Percentiles rank a stretch among this genome's conserved stretches.
Conservation (phyloP, 805 yeast species). For the Saturnispora ahearnii region DNA sequence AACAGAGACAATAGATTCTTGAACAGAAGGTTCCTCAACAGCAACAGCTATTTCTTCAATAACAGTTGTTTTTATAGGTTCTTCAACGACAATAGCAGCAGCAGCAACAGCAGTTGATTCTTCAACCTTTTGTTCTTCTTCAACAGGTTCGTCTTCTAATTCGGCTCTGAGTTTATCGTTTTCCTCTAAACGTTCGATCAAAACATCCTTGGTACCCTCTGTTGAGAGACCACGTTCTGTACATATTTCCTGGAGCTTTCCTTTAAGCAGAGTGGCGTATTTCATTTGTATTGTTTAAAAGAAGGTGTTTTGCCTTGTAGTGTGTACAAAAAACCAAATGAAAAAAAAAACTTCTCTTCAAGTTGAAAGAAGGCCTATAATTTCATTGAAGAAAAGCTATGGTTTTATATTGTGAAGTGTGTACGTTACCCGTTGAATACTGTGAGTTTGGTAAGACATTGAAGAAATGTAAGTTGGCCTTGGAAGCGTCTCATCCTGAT, state of each 20-base stretch:
- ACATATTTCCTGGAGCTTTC: conserved; percentile 73
- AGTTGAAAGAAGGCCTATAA: background rate
- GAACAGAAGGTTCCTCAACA: conserved; percentile 10
- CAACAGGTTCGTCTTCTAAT: conserved; percentile 17
- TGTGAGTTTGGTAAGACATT: conserved; percentile 85
- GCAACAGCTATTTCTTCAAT: conserved; percentile 1
- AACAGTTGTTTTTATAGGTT: background rate
- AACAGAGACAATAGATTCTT: conserved; percentile 7
- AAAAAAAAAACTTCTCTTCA: background rate
- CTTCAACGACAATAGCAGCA: background rate
- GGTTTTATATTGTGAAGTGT: conserved; percentile 65
- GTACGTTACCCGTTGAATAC: conserved; percentile 81
- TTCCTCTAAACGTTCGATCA: conserved; percentile 56
- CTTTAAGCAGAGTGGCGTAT: conserved; percentile 63
- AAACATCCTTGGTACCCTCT: conserved; percentile 75
- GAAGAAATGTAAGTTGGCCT: conserved; percentile 80
- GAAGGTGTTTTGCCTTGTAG: background rate
- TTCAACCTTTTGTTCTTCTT: conserved; percentile 10
- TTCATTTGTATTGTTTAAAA: conserved; percentile 10
- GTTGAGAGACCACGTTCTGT: conserved; percentile 57
- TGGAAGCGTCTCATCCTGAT: conserved; percentile 48
- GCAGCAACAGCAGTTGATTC: background rate
- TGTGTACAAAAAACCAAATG: background rate
- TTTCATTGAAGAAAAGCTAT: conserved; percentile 2
- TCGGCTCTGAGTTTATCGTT: conserved; percentile 35